Evolutionary conservation across 2,329 filamentous ascomycete genomes (phyloP).

Genomic region (Aureobasidium melanogenum): DNA sequence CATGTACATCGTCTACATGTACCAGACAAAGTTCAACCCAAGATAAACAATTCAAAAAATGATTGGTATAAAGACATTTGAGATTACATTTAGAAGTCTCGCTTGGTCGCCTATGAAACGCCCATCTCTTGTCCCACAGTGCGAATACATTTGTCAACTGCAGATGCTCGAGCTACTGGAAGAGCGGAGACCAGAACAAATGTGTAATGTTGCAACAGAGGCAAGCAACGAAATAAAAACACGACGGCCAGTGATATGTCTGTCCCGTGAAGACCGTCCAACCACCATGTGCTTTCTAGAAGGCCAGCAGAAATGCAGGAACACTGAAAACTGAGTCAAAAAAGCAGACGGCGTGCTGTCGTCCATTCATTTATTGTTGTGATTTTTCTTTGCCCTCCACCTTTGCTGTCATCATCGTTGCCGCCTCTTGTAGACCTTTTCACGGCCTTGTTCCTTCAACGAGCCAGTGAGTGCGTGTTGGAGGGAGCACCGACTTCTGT

Average conservation of each 20-base stretch:
- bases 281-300: not conserved
- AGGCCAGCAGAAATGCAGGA: not conserved
- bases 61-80: slow-evolving; percentile 3
- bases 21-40: not conserved
- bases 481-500: not conserved
- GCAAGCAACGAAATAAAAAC: not conserved
- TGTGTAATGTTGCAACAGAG: not conserved
- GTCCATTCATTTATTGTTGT: slow-evolving; percentile 10
- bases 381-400: slow-evolving; percentile 1
- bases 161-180: not conserved
- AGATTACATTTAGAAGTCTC: slow-evolving; percentile 9
- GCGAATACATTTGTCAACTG: not conserved
- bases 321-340: not conserved
- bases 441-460: not conserved
- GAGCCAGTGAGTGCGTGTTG: not conserved
- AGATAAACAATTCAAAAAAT: not conserved
- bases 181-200: not conserved
- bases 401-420: slow-evolving; percentile 4
- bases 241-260: not conserved
- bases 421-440: slow-evolving; percentile 7
- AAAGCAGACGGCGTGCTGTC: slow-evolving; percentile 4
- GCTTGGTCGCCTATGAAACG: not conserved
- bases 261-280: not conserved
- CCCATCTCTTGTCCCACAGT: not conserved
- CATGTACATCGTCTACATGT: not conserved